Conservation (phyloP, 2,329 filamentous ascomycete genomes). For the Trichoderma koningii region DNA sequence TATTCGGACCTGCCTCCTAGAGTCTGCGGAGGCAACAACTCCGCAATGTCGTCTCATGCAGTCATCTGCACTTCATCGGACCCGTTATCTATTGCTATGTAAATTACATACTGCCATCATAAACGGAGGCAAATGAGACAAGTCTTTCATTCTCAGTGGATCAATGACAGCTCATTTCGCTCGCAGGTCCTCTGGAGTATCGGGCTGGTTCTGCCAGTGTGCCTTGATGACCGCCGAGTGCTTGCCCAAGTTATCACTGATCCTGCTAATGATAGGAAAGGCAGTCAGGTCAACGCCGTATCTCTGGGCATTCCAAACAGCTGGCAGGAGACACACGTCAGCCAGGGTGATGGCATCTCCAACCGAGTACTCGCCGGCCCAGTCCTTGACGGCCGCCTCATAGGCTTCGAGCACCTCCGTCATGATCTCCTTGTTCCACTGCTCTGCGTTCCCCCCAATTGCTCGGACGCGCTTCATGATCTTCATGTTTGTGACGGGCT, state of each 20-base stretch:
- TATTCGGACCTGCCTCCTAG: background rate
- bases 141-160: too few species aligned
- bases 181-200: conserved; percentile 44
- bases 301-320: conserved; percentile 58
- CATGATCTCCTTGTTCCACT: conserved; percentile 57
- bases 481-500: conserved; percentile 61
- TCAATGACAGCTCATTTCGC: background rate
- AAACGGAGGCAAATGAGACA: too few species aligned
- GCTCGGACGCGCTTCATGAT: conserved; percentile 53
- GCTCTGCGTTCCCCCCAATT: conserved; percentile 46
- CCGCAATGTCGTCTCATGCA: background rate
- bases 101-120: background rate
- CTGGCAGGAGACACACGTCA: conserved; percentile 60
- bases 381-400: conserved; percentile 46
- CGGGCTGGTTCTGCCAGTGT: conserved; percentile 56
- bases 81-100: background rate
- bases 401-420: conserved; percentile 58
- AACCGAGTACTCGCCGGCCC: conserved; percentile 55
- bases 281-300: conserved; percentile 54
- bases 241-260: conserved; percentile 50
- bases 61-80: background rate
- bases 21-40: background rate
- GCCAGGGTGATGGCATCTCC: conserved; percentile 59
- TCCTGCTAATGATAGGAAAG: conserved; percentile 50
- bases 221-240: conserved; percentile 55